Percentiles rank a stretch among this genome's conserved stretches.
Conservation (phyloP, 179 eudicot genomes). For the Spinacia oleracea region DNA sequence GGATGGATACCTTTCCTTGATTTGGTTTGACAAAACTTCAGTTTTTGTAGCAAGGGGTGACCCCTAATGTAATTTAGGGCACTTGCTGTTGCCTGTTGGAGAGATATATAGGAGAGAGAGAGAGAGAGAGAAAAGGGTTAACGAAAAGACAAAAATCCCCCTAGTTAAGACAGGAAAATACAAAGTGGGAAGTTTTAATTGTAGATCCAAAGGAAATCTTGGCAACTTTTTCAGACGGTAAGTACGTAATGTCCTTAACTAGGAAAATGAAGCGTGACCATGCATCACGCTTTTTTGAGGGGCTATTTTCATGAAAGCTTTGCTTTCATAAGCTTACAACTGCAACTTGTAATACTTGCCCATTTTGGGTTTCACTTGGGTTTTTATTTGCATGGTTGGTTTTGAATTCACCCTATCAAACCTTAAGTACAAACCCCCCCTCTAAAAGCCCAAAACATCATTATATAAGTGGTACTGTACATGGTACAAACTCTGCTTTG, state of each 20-base stretch:
- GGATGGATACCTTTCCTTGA: slow-evolving; percentile 50
- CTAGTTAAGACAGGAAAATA: too few relatives aligned
- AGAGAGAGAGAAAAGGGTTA: slow-evolving; percentile 17
- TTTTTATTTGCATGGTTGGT: slow-evolving; percentile 13
- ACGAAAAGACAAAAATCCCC: slow-evolving; percentile 15
- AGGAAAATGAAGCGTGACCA: slow-evolving; percentile 41
- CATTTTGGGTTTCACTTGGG: not conserved
- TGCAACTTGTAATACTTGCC: slow-evolving; percentile 23
- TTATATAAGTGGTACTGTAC: slow-evolving; percentile 14
- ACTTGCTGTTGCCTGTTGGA: too few relatives aligned
- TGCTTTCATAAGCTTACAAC: too few relatives aligned
- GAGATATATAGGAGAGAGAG: too few relatives aligned
- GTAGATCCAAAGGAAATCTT: slow-evolving; percentile 39
- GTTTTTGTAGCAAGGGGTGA: slow-evolving; percentile 36
- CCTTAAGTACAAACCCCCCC: not conserved
- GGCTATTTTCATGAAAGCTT: too few relatives aligned
- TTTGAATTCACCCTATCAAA: not conserved
- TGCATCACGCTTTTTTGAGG: slow-evolving; percentile 33
- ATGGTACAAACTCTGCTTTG: too few relatives aligned
- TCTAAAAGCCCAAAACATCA: slow-evolving; percentile 9
- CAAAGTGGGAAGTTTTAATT: too few relatives aligned
- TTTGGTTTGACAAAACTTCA: slow-evolving; percentile 47
- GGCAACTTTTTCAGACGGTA: slow-evolving; percentile 29
- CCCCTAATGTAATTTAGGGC: slow-evolving; percentile 41
- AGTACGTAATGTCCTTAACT: slow-evolving; percentile 43